Evolutionary conservation across 2,329 filamentous ascomycete genomes (phyloP).

Genomic region (Alternaria alternata): DNA sequence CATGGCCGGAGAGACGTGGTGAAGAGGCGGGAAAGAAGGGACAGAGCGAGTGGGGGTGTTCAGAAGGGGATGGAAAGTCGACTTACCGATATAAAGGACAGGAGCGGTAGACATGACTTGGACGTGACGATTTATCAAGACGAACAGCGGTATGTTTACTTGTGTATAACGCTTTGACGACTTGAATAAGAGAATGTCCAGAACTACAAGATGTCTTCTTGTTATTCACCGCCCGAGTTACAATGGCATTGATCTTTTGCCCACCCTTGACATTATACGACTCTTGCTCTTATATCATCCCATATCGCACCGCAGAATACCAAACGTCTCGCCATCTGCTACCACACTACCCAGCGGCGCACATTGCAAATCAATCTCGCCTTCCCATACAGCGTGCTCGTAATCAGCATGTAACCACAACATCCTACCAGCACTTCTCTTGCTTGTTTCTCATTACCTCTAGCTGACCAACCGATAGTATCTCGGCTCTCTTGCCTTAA

Average conservation of each 20-base stretch:
- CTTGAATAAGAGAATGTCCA: not conserved
- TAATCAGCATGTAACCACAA: slow-evolving; percentile 1
- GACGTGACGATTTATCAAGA: not conserved
- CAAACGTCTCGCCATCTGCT: not conserved
- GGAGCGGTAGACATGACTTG: not conserved
- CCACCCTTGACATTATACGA: not conserved
- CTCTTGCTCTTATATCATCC: not conserved
- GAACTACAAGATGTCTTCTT: not conserved
- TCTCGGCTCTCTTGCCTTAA: no score
- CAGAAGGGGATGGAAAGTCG: not conserved
- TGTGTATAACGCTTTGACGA: not conserved
- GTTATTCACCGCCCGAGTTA: not conserved
- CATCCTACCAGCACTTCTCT: not conserved
- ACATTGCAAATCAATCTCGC: not conserved
- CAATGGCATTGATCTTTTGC: not conserved
- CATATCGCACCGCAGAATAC: no score
- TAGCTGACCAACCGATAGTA: not conserved
- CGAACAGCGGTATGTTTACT: not conserved
- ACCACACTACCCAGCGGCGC: not conserved
- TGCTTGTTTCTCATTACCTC: not conserved
- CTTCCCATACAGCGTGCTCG: not conserved
- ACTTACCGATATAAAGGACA: not conserved
- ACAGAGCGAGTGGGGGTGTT: no score
- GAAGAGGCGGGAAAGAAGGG: no score
- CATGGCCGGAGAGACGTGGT: no score